Evolutionary conservation across 1,139 yeast species (phyloP).

Genomic region (Geotrichum armillariae): DNA sequence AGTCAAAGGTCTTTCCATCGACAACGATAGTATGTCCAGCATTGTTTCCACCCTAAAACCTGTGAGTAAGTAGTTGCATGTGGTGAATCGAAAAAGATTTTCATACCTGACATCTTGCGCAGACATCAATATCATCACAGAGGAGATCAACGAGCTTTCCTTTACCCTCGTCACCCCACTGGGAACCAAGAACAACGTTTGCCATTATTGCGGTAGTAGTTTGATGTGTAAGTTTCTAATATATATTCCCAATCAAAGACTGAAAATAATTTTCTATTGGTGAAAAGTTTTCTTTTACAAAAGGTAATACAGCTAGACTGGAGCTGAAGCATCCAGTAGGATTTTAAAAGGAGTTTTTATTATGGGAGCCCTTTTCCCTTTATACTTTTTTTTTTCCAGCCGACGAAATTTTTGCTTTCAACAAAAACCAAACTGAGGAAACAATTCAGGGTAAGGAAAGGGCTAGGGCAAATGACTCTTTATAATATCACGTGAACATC

Average conservation of each 20-base stretch:
- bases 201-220: conserved; percentile 50
- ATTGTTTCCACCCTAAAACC: conserved; percentile 79
- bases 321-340: conserved; percentile 24
- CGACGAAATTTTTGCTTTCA: background rate
- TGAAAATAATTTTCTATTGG: background rate
- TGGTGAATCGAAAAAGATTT: background rate
- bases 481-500: conserved; percentile 2
- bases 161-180: conserved; percentile 99
- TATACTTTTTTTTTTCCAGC: conserved; percentile 9
- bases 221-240: background rate
- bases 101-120: conserved; percentile 81
- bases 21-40: conserved; percentile 99
- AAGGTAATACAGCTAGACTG: conserved; percentile 23
- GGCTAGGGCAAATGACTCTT: conserved; percentile 20
- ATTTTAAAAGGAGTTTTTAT: conserved; percentile 12
- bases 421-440: background rate
- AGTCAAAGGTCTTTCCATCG: conserved; percentile 82
- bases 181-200: conserved; percentile 94
- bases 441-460: background rate
- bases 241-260: background rate
- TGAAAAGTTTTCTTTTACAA: conserved; percentile 1
- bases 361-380: conserved; percentile 6
- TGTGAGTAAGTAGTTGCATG: background rate
- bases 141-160: conserved; percentile 94
- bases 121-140: conserved; percentile 91